These are phyloP conservation scores for Calamus simplicifolius DNA, from an alignment of 176 grass and related monocot genomes.

Conservation along the genomic window DNA sequence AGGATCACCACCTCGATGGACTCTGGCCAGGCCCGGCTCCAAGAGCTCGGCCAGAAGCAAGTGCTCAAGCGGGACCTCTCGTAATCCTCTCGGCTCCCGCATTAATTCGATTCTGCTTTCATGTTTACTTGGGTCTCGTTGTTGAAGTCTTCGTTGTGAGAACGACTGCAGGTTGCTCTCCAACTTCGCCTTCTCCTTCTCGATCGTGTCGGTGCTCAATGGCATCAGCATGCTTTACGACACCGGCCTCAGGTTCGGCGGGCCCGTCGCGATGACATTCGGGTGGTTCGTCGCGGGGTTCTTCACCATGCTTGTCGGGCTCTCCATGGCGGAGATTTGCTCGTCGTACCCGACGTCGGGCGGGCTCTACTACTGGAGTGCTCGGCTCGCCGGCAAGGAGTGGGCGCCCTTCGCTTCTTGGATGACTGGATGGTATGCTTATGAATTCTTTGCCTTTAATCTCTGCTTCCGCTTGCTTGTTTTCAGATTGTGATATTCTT, in stretches of 20 bases:
- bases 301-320: conserved; percentile 72
- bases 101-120: too few relatives aligned
- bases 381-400: conserved; percentile 49
- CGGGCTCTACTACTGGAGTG: conserved; percentile 89
- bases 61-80: too few relatives aligned
- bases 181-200: conserved; percentile 91
- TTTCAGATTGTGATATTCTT: too few relatives aligned
- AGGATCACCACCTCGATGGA: too few relatives aligned
- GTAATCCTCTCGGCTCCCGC: too few relatives aligned
- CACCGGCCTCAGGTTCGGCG: conserved; percentile 64
- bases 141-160: too few relatives aligned
- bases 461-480: too few relatives aligned
- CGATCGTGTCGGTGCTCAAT: conserved; percentile 84
- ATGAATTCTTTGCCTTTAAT: neutral
- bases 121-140: too few relatives aligned
- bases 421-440: conserved; percentile 79
- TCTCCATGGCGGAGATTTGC: conserved; percentile 93
- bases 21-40: too few relatives aligned
- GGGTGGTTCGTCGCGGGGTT: conserved; percentile 74
- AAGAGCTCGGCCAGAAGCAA: too few relatives aligned
- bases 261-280: conserved; percentile 60
- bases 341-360: conserved; percentile 89
- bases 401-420: conserved; percentile 85
- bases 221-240: conserved; percentile 90
- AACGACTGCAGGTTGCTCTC: conserved; percentile 42